Evolutionary conservation across 345 rosid genomes (phyloP).

Genomic region (Cochlearia excelsa): DNA sequence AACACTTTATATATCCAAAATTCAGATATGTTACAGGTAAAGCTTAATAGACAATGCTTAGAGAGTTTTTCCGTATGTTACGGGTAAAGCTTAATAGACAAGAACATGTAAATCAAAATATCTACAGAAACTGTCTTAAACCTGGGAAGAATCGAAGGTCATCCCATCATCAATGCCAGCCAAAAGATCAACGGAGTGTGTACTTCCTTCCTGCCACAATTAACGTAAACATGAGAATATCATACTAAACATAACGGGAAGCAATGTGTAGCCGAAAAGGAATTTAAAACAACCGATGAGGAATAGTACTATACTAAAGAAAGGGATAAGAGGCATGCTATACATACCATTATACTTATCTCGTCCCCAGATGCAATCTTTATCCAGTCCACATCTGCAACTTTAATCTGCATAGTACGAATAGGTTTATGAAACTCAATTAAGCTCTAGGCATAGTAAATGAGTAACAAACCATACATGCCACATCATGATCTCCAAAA

Average conservation of each 20-base stretch:
- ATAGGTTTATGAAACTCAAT: constrained; percentile 5
- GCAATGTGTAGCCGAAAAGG: constrained; percentile 9
- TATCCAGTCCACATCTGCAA: constrained; percentile 92
- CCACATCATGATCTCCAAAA: neutral
- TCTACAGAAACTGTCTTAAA: constrained; percentile 34
- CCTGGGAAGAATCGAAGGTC: constrained; percentile 80
- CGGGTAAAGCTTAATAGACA: neutral
- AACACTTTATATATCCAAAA: constrained; percentile 1
- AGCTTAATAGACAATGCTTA: constrained; percentile 11
- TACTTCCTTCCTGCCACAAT: constrained; percentile 67
- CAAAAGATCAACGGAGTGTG: constrained; percentile 51
- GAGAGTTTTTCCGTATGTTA: constrained; percentile 1
- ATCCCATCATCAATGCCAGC: constrained; percentile 71
- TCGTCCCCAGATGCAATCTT: constrained; percentile 69
- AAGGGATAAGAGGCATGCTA: constrained; percentile 17
- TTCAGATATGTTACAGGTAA: constrained; percentile 17
- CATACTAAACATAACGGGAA: constrained; percentile 17
- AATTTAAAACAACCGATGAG: neutral
- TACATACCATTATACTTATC: constrained; percentile 80
- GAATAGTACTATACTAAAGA: neutral
- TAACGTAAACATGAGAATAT: constrained; percentile 23
- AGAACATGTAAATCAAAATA: constrained; percentile 5
- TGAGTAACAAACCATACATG: constrained; percentile 4
- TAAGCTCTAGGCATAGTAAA: constrained; percentile 2
- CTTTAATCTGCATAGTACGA: constrained; percentile 63